A percentile compares a stretch with the other conserved stretches of the same genome.
Conservation (phyloP, 306 rosid species). For the Glycyrrhiza uralensis region DNA sequence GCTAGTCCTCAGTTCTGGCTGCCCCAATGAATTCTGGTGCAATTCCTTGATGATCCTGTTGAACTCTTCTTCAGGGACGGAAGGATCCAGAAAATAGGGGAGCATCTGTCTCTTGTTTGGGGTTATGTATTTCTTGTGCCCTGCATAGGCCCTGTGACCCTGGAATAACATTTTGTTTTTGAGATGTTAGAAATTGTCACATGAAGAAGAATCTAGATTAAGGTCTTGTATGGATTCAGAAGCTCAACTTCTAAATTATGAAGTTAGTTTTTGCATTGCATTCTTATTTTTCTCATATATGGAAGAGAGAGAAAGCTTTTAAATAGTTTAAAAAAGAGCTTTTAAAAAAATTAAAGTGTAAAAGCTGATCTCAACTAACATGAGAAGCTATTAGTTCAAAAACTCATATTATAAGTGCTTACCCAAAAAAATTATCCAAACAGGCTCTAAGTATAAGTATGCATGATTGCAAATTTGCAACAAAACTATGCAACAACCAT, state of each 20-base stretch:
- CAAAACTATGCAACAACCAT: background rate
- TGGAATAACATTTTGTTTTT: constrained; percentile 31
- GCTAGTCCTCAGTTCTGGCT: constrained; percentile 78
- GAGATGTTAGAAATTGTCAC: constrained; percentile 11
- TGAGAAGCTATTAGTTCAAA: too few species aligned
- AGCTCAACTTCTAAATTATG: too few species aligned
- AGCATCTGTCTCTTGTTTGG: constrained; percentile 96
- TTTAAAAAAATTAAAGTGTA: too few species aligned
- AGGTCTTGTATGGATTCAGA: too few species aligned
- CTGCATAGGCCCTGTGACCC: constrained; percentile 96
- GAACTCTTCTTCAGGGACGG: constrained; percentile 72
- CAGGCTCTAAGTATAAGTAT: background rate
- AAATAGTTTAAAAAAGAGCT: too few species aligned
- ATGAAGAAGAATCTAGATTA: too few species aligned
- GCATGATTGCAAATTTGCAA: background rate
- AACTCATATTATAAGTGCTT: too few species aligned
- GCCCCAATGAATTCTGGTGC: constrained; percentile 80
- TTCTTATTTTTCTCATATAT: too few species aligned
- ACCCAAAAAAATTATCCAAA: too few species aligned
- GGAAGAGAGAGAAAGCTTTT: too few species aligned
- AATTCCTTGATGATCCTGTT: constrained; percentile 57
- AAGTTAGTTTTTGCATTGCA: too few species aligned
- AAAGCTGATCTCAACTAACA: too few species aligned
- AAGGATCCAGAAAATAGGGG: constrained; percentile 65
- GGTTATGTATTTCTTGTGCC: constrained; percentile 92